Evolutionary conservation across 805 yeast species (phyloP), one percentile per base, ranked within the genome.

Genomic region (Candida montana): DNA sequence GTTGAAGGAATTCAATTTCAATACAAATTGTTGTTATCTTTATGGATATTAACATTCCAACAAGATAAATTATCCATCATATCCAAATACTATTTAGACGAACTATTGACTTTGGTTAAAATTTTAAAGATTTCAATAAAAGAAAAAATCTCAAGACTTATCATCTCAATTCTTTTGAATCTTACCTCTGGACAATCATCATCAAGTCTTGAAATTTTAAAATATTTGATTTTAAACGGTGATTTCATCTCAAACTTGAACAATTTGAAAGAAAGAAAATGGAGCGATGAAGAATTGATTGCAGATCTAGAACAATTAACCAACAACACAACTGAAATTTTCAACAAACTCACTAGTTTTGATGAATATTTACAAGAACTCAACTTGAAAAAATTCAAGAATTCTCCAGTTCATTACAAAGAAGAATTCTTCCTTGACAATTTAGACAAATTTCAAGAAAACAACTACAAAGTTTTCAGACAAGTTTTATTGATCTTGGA

Each of bases 341-440:
- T 83, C 47, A 75, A 81, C 37, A 79, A 77, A 51, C 75, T 93
- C 68, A 83, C 97, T 5, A 88, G 95, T 1, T 86, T 91, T 61
- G 98, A 93, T 57, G 96, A 90, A 61, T 93, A 91, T 61, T 70
- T 76, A 54, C 79, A 87, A 36, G 98, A 93, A 65, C 73, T 93
- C 47, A 81, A 79, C 46, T 79, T 90, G 44, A 84, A 85, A 46
- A 72, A 75, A 44, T 75, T 93, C 56, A 75, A 77, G 48, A 87
- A 95, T 83, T 82, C 95, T 3, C 98, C 99, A 40, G 89, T 95
- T 18, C 99, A 93, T 65, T 77, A 79, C 55, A 84, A 87, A 37
- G 79, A 77, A 39, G 88, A 86, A 40, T 93, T 93, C 63, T 93
- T 98, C 96, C 72, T 80, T 46, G 93, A 88, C 48, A 89, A 93